These are phyloP conservation scores for Trichoderma harzianum DNA, from an alignment of 2,329 filamentous ascomycete species.

Conservation along the genomic window DNA sequence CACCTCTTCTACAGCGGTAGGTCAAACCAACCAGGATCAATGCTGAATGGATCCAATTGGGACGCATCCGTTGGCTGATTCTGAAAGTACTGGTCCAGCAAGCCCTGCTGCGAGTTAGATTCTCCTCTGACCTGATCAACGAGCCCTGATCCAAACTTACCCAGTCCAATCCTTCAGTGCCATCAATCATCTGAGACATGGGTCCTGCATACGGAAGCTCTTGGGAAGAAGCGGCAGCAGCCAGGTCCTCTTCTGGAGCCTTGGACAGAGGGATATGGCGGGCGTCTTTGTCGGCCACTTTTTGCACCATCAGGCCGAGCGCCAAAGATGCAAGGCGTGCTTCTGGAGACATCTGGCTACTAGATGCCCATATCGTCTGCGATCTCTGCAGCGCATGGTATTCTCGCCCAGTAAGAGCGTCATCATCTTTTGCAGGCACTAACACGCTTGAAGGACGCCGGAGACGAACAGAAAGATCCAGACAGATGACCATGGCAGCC, in stretches of 20 bases:
- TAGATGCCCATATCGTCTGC: not conserved
- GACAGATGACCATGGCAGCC: conserved; percentile 3
- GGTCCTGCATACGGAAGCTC: not conserved
- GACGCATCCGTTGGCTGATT: not conserved
- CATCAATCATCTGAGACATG: conserved; percentile 14
- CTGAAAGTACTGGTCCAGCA: conserved; percentile 1
- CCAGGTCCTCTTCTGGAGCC: not conserved
- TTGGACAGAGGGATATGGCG: not conserved
- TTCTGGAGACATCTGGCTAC: not conserved
- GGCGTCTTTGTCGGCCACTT: not conserved
- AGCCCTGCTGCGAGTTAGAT: not conserved
- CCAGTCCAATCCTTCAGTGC: not conserved
- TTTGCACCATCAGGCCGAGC: not conserved
- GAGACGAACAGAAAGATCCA: conserved; percentile 4
- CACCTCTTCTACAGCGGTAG: not conserved
- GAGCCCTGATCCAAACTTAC: not conserved
- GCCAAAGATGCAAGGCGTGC: not conserved
- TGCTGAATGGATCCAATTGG: not conserved
- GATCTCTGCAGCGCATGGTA: not conserved
- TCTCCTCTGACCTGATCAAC: too few species aligned
- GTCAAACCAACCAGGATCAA: not conserved
- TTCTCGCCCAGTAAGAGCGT: not conserved
- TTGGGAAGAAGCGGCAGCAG: not conserved
- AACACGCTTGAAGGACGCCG: not conserved
- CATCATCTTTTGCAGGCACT: not conserved